Base-by-base conservation (phyloP, 2,329 filamentous ascomycete genomes). In the Fusarium burgessii region DNA sequence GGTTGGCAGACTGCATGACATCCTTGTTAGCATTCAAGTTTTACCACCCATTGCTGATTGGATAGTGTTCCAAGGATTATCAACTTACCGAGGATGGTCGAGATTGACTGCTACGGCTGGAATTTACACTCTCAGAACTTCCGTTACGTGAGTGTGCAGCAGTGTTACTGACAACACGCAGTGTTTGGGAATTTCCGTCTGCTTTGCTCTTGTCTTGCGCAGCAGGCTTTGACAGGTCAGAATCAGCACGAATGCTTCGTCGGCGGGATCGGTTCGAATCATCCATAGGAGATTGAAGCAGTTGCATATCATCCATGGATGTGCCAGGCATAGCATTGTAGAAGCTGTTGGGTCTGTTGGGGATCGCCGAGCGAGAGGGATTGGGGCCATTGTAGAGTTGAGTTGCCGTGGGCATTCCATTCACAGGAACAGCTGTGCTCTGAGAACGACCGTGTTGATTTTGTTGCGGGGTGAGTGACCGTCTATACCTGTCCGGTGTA, bases 201-300 rank as follows among this genome's bases (percentile, higher is more conserved):
- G 40, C n/a, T 27, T 76, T 75, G 54, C 57, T 58, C 46, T 78
- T 78, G 35, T 73, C 70, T 35, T 74, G 71, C 20, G 62, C 41
- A 20, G 40, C 51, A 27, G 70, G 49, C 38, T 75, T 72, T 17
- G 68, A 55, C 18, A 71, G 58, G 27, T 80, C 76, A 29, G 70
- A 70, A 27, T 89, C 86, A 66, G 87, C 80, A 72, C 93, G 93
- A 83, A 97, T 88, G 81, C 94, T 98, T 72, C 94, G 90, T 77
- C 94, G 90, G 74, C 94, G 88, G 81, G 94, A 92, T 77, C 93
- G 88, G 81, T 92, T 94, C 13, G 90, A 88, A 38, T 92, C 87
- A 32, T 95, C 93, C 20, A 88, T 81, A n/a, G 82, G 79, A 29
- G 84, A 79, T 59, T 86, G 84, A 62, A 85, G 89, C 75, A 93